Evolutionary conservation across 2,329 filamentous ascomycete genomes (phyloP).

Genomic region (Botrytis paeoniae): DNA sequence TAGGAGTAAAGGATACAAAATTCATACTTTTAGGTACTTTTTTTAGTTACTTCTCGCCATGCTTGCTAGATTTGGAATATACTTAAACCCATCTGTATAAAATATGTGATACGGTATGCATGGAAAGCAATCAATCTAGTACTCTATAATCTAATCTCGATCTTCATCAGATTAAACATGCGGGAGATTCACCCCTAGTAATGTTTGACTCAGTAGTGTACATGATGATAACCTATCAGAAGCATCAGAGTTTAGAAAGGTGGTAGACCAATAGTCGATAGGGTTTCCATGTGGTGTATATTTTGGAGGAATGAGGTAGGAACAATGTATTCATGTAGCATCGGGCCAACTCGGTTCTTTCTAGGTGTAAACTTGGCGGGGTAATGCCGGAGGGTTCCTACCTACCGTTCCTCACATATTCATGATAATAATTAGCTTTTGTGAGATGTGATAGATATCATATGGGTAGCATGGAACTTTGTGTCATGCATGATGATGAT

Average conservation of each 20-base stretch:
- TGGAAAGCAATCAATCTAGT: slow-evolving; percentile 5
- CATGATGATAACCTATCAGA: not conserved
- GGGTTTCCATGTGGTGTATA: not conserved
- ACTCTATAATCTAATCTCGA: not conserved
- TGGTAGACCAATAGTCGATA: not conserved
- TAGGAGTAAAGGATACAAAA: not conserved
- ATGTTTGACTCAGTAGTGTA: not conserved
- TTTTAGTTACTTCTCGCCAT: not conserved
- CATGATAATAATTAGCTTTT: not conserved
- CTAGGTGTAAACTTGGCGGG: not conserved
- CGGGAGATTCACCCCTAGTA: not conserved
- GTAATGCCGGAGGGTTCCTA: not conserved
- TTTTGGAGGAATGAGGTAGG: not conserved
- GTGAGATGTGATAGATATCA: slow-evolving; percentile 7
- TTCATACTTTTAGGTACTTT: not conserved
- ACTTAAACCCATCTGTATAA: not conserved
- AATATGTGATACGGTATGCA: slow-evolving; percentile 1
- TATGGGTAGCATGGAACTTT: not conserved
- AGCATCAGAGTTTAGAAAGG: not conserved
- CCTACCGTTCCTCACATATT: not conserved
- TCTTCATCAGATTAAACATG: not conserved
- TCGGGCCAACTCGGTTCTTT: not conserved
- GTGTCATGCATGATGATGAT: slow-evolving; percentile 10
- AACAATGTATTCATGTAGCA: not conserved
- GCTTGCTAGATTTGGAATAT: not conserved